Conservation (phyloP, 129 eudicot species). For the Ambrosia artemisiifolia region DNA sequence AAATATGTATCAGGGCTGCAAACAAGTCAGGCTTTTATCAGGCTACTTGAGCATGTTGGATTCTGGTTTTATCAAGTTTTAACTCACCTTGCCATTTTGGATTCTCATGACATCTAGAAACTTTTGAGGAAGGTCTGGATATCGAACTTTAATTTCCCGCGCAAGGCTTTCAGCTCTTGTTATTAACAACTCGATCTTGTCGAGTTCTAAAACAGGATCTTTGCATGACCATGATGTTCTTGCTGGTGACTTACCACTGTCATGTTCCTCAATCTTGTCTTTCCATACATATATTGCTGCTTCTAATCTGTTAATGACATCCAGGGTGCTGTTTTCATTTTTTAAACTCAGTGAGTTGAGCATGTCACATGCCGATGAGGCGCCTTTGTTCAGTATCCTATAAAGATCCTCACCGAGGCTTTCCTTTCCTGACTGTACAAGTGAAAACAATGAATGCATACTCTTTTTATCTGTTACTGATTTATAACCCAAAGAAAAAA, state of each 20-base stretch:
- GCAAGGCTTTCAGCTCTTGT: constrained; percentile 56
- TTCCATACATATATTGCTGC: constrained; percentile 75
- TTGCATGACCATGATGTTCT: constrained; percentile 79
- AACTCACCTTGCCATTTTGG: constrained; percentile 75
- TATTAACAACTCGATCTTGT: constrained; percentile 50
- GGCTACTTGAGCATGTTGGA: not conserved
- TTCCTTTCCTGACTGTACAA: constrained; percentile 72
- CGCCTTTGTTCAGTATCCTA: constrained; percentile 50
- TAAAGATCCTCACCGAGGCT: constrained; percentile 86
- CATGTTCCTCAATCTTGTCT: constrained; percentile 52
- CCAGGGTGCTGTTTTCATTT: constrained; percentile 68
- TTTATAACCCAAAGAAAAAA: too few species aligned
- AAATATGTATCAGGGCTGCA: not conserved
- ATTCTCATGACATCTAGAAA: constrained; percentile 75
- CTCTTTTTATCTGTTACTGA: not conserved
- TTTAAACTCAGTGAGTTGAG: constrained; percentile 47
- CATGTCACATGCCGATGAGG: constrained; percentile 48
- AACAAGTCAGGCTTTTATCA: not conserved
- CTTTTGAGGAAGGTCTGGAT: constrained; percentile 82
- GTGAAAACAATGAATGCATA: not conserved
- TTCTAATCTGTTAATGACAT: constrained; percentile 73
- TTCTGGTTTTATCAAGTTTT: not conserved
- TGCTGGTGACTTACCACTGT: constrained; percentile 47
- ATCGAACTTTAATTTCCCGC: constrained; percentile 49
- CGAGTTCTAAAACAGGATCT: constrained; percentile 65